Percentiles rank a stretch among this genome's conserved stretches.
phyloP scores from a whole-genome alignment of 192 early-diverging fungal genomes.

The Coemansia sp. region DNA sequence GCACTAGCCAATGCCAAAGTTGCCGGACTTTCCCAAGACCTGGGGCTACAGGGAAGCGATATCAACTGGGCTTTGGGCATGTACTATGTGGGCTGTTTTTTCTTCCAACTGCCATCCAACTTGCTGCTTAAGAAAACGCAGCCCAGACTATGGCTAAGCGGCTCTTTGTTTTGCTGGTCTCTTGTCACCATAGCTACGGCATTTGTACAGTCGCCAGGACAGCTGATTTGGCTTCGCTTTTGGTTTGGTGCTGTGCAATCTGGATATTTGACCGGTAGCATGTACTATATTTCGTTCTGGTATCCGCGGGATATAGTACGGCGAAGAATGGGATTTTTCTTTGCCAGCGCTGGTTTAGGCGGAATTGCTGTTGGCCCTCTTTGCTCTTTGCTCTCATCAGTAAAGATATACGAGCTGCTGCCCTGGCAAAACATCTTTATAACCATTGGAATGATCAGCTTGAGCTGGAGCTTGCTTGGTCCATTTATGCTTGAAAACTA shows the following conservation, averaged over 20 bases:
- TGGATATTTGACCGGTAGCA: conserved; percentile 42
- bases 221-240: conserved; percentile 28
- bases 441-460: conserved; percentile 21
- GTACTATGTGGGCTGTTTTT: conserved; percentile 46
- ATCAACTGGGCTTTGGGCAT: conserved; percentile 37
- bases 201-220: conserved; percentile 8
- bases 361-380: conserved; percentile 43
- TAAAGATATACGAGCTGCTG: conserved; percentile 3
- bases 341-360: conserved; percentile 37
- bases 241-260: conserved; percentile 47
- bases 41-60: conserved; percentile 27
- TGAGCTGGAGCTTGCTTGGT: conserved; percentile 35
- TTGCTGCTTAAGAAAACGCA: conserved; percentile 30
- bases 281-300: conserved; percentile 53
- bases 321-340: conserved; percentile 46
- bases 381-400: conserved; percentile 20
- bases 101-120: conserved; percentile 50
- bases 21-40: conserved; percentile 30
- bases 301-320: conserved; percentile 40
- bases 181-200: conserved; percentile 28
- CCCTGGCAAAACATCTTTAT: conserved; percentile 44
- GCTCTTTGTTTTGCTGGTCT: conserved; percentile 36
- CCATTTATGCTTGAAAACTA: conserved; percentile 35
- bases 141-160: conserved; percentile 42
- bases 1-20: conserved; percentile 42